Evolutionary conservation across 2,329 filamentous ascomycete genomes (phyloP), one percentile per base, ranked within the genome.

Genomic region (Nemania sp.): DNA sequence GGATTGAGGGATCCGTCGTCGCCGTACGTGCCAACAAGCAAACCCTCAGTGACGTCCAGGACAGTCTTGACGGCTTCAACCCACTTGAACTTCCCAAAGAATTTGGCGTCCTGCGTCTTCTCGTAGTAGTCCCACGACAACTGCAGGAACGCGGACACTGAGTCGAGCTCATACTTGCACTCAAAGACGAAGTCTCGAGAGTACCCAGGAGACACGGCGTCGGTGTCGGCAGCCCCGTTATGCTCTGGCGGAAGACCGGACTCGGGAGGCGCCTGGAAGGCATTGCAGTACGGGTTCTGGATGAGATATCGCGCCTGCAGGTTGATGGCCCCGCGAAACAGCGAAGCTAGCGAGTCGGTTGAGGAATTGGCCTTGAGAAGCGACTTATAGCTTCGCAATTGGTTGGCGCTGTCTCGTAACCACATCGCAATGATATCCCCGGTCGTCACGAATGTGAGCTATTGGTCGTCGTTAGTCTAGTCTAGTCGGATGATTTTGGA

Each of bases 401-500:
- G 90, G 74, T 92, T 92, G 47, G 88, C 86, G 54, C 90, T 96
- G 75, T 98, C 93, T 48, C 94, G 87, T 54, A 97, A 79, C 94
- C 94, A 98, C 77, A 96, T 92, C 0, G 94, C 93, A 67, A 96
- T 88, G 73, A 96, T 96, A 70, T 96, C 91, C 32, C 91, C 92
- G 0, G 91, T 96, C 35, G 93, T 90, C 62, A 93, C 86, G 72
- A 93, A 94, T 52, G 87, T 89, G 66, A 94, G 88, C 60, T 86
- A 51, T 54, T 17, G 11, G n/a, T 11, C 21, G 54, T 29, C 20
- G 5, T 51, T 68, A 66, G 85, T 85, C 66, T 85, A 82, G 50
- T 83, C 83, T 11, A 11, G 35, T 11, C 18, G 15, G 18, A 20
- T 29, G 25, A 37, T 13, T 21, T 7, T 46, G 54, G 49, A 40